These are phyloP conservation scores for Glonium stellatum DNA, from an alignment of 495 filamentous ascomycete genomes.

Conservation along the genomic window DNA sequence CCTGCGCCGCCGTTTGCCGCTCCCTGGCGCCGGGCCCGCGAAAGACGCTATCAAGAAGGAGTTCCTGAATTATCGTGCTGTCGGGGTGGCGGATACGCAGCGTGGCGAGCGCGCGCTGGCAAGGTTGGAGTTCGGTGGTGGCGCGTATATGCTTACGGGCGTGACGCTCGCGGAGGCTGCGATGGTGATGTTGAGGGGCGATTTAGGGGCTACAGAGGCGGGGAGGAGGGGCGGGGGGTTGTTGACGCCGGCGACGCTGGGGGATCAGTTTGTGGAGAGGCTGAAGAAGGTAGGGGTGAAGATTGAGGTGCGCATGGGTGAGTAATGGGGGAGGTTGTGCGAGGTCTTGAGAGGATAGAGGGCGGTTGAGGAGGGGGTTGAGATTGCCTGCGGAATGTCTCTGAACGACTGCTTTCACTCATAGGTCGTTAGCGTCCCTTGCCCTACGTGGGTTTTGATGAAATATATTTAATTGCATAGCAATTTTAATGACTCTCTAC, in stretches of 20 bases:
- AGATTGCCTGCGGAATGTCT: too few species aligned
- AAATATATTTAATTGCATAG: too few species aligned
- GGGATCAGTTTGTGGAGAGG: slow-evolving; percentile 67
- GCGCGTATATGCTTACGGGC: slow-evolving; percentile 64
- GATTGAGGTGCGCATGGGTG: slow-evolving; percentile 40
- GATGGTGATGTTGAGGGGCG: slow-evolving; percentile 59
- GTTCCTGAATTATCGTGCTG: slow-evolving; percentile 55
- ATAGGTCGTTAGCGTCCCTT: too few species aligned
- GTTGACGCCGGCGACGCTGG: slow-evolving; percentile 77
- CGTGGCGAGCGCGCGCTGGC: slow-evolving; percentile 44
- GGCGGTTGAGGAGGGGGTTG: too few species aligned
- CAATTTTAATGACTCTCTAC: too few species aligned
- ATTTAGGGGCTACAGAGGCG: slow-evolving; percentile 39
- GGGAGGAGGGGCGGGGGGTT: slow-evolving; percentile 60
- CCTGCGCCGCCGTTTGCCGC: slow-evolving; percentile 44
- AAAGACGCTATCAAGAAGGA: slow-evolving; percentile 40
- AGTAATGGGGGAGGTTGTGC: background rate
- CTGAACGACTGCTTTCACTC: too few species aligned
- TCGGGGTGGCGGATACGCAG: slow-evolving; percentile 49
- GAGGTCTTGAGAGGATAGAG: background rate
- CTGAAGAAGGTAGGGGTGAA: slow-evolving; percentile 57
- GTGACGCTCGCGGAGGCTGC: slow-evolving; percentile 63
- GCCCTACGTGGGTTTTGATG: too few species aligned
- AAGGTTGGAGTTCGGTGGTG: slow-evolving; percentile 52
- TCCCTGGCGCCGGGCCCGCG: slow-evolving; percentile 62